Conservation (phyloP, 768 basidiomycete species). For the Mycena rebaudengoi region DNA sequence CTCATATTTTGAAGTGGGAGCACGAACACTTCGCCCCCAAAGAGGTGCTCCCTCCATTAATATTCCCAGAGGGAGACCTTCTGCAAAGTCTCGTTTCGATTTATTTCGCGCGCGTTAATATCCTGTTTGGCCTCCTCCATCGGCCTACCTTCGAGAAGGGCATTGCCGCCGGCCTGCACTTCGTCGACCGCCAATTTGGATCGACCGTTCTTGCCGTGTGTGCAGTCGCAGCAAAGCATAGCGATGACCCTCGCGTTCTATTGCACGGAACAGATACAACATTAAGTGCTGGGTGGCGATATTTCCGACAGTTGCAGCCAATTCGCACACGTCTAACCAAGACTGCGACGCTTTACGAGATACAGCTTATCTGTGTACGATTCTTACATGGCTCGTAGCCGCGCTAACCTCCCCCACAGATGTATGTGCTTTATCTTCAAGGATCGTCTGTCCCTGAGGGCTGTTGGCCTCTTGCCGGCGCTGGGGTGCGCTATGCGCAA, state of each 20-base stretch:
- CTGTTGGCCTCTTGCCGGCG: slow-evolving; percentile 61
- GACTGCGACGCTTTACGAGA: slow-evolving; percentile 61
- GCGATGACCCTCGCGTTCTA: slow-evolving; percentile 49
- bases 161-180: slow-evolving; percentile 47
- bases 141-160: slow-evolving; percentile 57
- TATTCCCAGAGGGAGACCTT: slow-evolving; percentile 51
- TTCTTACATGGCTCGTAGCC: background rate
- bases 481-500: slow-evolving; percentile 65
- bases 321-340: slow-evolving; percentile 56
- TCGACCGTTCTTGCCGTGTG: slow-evolving; percentile 59
- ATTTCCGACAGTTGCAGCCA: slow-evolving; percentile 57
- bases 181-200: slow-evolving; percentile 49
- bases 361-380: slow-evolving; percentile 61
- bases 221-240: slow-evolving; percentile 56
- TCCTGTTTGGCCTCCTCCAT: slow-evolving; percentile 57
- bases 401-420: slow-evolving; percentile 32
- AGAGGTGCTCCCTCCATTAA: slow-evolving; percentile 25
- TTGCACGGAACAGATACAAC: slow-evolving; percentile 35
- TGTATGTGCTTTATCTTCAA: slow-evolving; percentile 50
- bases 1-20: slow-evolving; percentile 24
- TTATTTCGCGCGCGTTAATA: slow-evolving; percentile 56
- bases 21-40: slow-evolving; percentile 3
- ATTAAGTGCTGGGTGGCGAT: slow-evolving; percentile 53
- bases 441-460: slow-evolving; percentile 55
- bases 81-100: slow-evolving; percentile 53